A percentile compares a stretch with the other conserved stretches of the same genome.
Evolutionary conservation across 1,139 yeast species (phyloP).

Genomic region (Saccharomyces hybrid): DNA sequence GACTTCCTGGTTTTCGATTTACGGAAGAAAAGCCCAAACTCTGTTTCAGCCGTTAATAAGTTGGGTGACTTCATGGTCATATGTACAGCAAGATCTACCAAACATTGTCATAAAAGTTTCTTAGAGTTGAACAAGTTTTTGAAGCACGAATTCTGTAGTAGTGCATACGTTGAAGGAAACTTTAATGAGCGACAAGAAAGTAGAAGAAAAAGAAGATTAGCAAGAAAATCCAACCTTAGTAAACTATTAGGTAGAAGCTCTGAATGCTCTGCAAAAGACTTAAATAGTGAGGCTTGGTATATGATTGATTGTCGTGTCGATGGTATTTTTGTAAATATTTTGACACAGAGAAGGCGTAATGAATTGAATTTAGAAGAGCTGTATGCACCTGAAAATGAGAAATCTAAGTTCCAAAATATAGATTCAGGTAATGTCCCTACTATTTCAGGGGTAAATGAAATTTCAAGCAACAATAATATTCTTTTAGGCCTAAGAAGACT

Average conservation of each 20-base stretch:
- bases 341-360: constrained; percentile 60
- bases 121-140: constrained; percentile 44
- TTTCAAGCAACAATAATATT: constrained; percentile 18
- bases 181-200: constrained; percentile 52
- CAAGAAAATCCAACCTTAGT: constrained; percentile 47
- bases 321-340: constrained; percentile 58
- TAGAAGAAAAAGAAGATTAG: constrained; percentile 54
- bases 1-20: constrained; percentile 56
- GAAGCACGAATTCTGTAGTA: constrained; percentile 36
- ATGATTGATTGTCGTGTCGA: constrained; percentile 62
- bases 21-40: constrained; percentile 39
- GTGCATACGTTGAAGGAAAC: constrained; percentile 65
- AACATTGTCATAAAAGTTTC: constrained; percentile 69
- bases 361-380: constrained; percentile 63
- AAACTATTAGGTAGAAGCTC: constrained; percentile 12
- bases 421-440: constrained; percentile 1
- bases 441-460: constrained; percentile 4
- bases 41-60: constrained; percentile 37
- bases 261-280: constrained; percentile 11
- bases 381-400: constrained; percentile 48
- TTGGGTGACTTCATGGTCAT: constrained; percentile 49
- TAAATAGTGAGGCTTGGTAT: constrained; percentile 61
- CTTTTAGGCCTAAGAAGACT: constrained; percentile 24
- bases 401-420: constrained; percentile 26
- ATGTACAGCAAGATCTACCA: constrained; percentile 70